Evolutionary conservation across 2,329 filamentous ascomycete genomes (phyloP), one percentile per base, ranked within the genome.

Genomic region (Lasiodiplodia sp.): DNA sequence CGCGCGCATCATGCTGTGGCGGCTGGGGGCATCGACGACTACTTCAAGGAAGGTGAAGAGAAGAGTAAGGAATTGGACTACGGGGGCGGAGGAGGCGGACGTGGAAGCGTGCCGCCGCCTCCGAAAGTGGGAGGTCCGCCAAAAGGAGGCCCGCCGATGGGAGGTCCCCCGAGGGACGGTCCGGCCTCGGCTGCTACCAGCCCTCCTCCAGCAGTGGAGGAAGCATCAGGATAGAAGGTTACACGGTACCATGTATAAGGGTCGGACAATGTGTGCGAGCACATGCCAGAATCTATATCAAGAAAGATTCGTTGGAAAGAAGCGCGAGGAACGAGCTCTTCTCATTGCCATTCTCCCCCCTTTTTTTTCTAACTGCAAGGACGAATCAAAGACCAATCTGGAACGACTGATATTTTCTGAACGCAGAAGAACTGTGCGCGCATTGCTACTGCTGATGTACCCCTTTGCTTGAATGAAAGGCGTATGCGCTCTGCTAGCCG

Each of bases 41-140:
- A 83, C 64, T 82, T 83, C 74, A 79, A 79, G 53, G 82, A 83
- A 72, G 81, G 81, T 53, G 82, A 83, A 72, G 73, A 79, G 73
- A 83, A 83, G 75, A 83, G 81, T 64, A 73, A 75, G 60, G 78
- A 82, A 71, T 72, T 81, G 55, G 81, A 83, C 63, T 78, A 73
- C 72, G 76, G 75, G 68, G 76, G 79, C 2, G 57, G 57, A 4
- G 52, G 67, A 11, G 65, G 53, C 77, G 76, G 69, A 68, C 23
- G 71, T 25, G 72, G 76, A 40, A 73, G 71, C 28, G 73, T 78
- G 53, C 77, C 79, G 31, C 80, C 80, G 28, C 79, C 79, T 28
- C 79, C 79, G 18, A 80, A 78, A 66, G 71, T 69, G 23, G 78
- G 77, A 7, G 77, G 76, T 12, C 73, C 79, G 44, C 80, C 78